Evolutionary conservation across 2,329 filamentous ascomycete genomes (phyloP).

Genomic region (Penicillium paneum): DNA sequence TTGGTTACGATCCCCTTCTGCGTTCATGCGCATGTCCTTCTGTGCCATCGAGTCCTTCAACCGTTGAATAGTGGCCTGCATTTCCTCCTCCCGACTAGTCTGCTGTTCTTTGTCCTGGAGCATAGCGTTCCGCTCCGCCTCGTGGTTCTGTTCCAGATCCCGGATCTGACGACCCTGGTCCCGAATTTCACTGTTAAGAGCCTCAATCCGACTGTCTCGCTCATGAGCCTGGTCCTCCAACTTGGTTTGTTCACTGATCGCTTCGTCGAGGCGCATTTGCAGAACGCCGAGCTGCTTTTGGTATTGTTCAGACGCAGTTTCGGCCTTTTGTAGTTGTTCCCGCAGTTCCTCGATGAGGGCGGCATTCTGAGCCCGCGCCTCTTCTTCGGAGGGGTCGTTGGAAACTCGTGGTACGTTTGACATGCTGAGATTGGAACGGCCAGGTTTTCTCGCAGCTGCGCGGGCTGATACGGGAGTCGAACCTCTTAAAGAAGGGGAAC

Average conservation of each 20-base stretch:
- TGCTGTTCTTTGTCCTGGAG: constrained; percentile 91
- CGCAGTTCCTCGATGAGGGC: constrained; percentile 80
- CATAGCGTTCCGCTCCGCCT: constrained; percentile 81
- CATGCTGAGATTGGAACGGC: constrained; percentile 43
- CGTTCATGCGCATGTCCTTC: constrained; percentile 57
- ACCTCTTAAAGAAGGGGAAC: constrained; percentile 63
- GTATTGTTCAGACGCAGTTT: constrained; percentile 71
- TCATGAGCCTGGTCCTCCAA: constrained; percentile 87
- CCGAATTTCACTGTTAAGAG: constrained; percentile 77
- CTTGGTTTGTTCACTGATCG: constrained; percentile 75
- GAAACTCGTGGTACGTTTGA: constrained; percentile 45
- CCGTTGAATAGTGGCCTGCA: constrained; percentile 84
- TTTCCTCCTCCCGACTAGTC: constrained; percentile 77
- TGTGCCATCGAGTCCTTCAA: constrained; percentile 86
- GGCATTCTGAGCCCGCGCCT: constrained; percentile 74
- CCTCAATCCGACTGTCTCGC: constrained; percentile 76
- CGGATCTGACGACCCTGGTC: constrained; percentile 79
- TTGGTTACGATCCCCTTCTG: constrained; percentile 51
- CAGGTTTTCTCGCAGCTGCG: constrained; percentile 62
- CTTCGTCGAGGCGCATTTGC: constrained; percentile 81
- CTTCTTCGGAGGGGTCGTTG: constrained; percentile 59
- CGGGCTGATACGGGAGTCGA: constrained; percentile 64
- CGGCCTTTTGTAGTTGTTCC: constrained; percentile 75
- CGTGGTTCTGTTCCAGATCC: constrained; percentile 89
- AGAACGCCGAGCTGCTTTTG: constrained; percentile 82